Base-by-base conservation (phyloP, 306 rosid species). In the Vigna radiata region DNA sequence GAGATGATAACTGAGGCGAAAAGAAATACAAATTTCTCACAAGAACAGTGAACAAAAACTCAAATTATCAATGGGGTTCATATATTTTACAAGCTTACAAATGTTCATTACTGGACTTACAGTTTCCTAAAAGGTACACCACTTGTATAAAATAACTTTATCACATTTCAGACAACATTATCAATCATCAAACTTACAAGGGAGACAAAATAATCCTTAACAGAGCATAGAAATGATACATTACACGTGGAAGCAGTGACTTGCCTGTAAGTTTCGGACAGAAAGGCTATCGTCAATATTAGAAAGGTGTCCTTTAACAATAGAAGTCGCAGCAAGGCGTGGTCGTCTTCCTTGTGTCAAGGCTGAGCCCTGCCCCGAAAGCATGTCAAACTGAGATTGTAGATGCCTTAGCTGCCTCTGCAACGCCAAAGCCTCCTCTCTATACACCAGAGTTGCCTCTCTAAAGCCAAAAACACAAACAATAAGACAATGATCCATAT, bases 331-430 rank as follows among this genome's bases (percentile, higher is more conserved):
- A 68, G 90, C 88, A 79, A 95, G 97, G 11, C 99, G 88, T 1
- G 97, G 87, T 48, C 99, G 88, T 68, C 97, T 95, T 68, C 99
- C 99, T 81, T 92, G 99, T 8, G 86, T 90, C 89, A 92, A 87
- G 39, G 84, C 75, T 0, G 99, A 92, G 19, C 92, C 92, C 85
- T 95, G 96, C 76, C 88, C 78, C 16, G 93, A 87, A 12, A 95
- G 96, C 97, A 92, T 85, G 75, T 92, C 99, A 25, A 83, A 90
- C 80, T 95, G 99, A 31, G 89, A 88, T 53, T 88, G 97, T 56
- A 90, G 87, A 47, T 87, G 89, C 69, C 85, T 79, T 39, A 90
- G 90, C 77, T 90, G 93, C 74, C 90, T 92, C 74, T 88, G 96
- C 85, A 92, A 80, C 84, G 93, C 91, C 68, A 79, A 76, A 46